Conservation (phyloP, 2,329 filamentous ascomycete genomes). For the Tolypocladium tropicale region DNA sequence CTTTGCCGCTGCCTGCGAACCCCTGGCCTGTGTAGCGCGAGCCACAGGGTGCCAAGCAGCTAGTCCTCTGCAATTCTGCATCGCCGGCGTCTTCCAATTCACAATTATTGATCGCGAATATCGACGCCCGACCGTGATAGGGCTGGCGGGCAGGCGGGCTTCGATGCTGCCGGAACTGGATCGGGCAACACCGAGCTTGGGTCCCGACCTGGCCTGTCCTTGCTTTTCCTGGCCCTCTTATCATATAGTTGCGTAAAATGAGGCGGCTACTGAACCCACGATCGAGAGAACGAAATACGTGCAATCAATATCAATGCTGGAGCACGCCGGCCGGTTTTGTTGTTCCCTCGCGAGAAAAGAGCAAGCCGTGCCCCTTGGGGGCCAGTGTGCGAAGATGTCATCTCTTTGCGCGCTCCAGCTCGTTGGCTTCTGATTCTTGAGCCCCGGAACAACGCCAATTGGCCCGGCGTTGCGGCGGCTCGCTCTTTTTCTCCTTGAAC, state of each 20-base stretch:
- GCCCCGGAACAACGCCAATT: not conserved
- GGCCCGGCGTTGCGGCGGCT: not conserved
- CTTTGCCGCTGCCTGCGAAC: not conserved
- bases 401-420: slow-evolving; percentile 1
- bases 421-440: not conserved
- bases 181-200: not conserved
- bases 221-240: not conserved
- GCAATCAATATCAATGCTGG: not conserved
- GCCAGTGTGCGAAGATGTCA: not conserved
- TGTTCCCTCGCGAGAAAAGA: not conserved
- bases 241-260: not conserved
- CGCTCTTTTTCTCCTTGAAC: not conserved
- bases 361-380: not conserved
- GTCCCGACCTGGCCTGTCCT: not conserved
- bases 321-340: not conserved
- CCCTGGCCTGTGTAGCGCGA: not conserved
- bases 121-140: not conserved
- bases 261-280: not conserved
- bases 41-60: not conserved
- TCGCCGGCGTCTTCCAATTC: not conserved
- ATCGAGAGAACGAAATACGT: not conserved
- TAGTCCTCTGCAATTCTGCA: not conserved
- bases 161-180: not conserved
- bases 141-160: not conserved
- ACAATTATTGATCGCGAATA: too few species aligned